Conservation (phyloP, 2,329 filamentous ascomycete genomes). For the Metarhizium guizhouense region DNA sequence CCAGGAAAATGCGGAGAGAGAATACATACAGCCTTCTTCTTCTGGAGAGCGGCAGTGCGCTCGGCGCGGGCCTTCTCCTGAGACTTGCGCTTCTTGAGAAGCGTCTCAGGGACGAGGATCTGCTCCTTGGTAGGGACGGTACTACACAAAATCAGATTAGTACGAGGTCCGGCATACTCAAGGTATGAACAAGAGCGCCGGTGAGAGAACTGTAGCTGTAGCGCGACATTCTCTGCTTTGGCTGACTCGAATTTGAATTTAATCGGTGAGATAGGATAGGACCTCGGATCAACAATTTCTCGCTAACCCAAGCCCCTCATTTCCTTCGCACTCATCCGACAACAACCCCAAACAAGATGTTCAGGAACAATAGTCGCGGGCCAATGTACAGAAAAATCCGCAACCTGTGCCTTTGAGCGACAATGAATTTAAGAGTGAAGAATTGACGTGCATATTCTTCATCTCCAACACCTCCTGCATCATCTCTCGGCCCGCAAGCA, state of each 20-base stretch:
- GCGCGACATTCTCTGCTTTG: constrained; percentile 85
- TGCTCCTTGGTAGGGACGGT: constrained; percentile 90
- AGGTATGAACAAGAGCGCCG: constrained; percentile 62
- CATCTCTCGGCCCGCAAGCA: constrained; percentile 49
- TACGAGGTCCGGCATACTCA: constrained; percentile 61
- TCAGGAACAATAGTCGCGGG: constrained; percentile 28
- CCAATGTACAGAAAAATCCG: constrained; percentile 13
- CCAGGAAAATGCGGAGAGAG: constrained; percentile 15
- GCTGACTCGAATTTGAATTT: constrained; percentile 77
- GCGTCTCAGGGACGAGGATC: constrained; percentile 96
- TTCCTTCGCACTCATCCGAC: constrained; percentile 56
- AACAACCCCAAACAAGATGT: constrained; percentile 53
- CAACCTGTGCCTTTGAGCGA: constrained; percentile 30
- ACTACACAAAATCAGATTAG: constrained; percentile 65
- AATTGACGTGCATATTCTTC: constrained; percentile 40
- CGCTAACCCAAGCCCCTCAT: not conserved
- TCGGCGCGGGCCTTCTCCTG: constrained; percentile 98
- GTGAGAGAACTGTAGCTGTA: constrained; percentile 88
- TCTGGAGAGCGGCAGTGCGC: constrained; percentile 66
- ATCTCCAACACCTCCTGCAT: constrained; percentile 67
- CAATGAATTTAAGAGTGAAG: constrained; percentile 74
- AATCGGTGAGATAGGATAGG: constrained; percentile 55
- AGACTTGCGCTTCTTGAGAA: constrained; percentile 99
- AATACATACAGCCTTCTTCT: constrained; percentile 83
- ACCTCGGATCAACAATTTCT: constrained; percentile 3